A percentile compares a stretch with the other conserved stretches of the same genome.
These are phyloP conservation scores for Hanseniaspora uvarum DNA, from an alignment of 1,139 yeast species.

Conservation along the genomic window DNA sequence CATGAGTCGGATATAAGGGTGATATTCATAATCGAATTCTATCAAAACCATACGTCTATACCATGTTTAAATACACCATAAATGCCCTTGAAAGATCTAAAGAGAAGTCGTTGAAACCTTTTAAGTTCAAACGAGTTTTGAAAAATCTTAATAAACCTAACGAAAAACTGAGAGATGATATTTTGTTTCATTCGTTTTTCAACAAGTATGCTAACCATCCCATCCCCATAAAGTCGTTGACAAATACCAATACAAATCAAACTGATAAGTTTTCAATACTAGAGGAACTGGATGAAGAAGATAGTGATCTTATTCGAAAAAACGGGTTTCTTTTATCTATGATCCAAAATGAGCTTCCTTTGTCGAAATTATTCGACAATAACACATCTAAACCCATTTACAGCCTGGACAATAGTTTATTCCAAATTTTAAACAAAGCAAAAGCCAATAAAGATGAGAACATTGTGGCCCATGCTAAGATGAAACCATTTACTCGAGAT, in stretches of 20 bases:
- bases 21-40: no score
- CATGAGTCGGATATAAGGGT: not conserved
- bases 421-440: not conserved
- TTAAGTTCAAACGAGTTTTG: constrained; percentile 7
- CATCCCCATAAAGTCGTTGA: constrained; percentile 6
- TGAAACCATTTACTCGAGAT: constrained; percentile 1
- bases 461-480: not conserved
- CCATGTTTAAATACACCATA: constrained; percentile 3
- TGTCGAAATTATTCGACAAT: not conserved
- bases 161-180: not conserved
- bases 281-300: not conserved
- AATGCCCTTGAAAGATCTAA: not conserved
- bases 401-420: not conserved
- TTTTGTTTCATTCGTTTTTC: constrained; percentile 1
- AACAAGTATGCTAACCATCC: constrained; percentile 9
- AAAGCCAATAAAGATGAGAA: not conserved
- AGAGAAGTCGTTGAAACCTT: not conserved
- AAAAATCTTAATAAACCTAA: constrained; percentile 2
- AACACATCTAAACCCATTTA: not conserved
- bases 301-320: not conserved
- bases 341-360: not conserved
- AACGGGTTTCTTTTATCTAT: not conserved
- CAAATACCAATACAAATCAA: not conserved
- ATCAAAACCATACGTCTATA: not conserved
- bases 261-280: not conserved